A percentile compares a stretch with the other conserved stretches of the same genome.
These are phyloP conservation scores for Tetrahymena elliotti DNA, from an alignment of 73 alveolate genomes.

Conservation along the genomic window DNA sequence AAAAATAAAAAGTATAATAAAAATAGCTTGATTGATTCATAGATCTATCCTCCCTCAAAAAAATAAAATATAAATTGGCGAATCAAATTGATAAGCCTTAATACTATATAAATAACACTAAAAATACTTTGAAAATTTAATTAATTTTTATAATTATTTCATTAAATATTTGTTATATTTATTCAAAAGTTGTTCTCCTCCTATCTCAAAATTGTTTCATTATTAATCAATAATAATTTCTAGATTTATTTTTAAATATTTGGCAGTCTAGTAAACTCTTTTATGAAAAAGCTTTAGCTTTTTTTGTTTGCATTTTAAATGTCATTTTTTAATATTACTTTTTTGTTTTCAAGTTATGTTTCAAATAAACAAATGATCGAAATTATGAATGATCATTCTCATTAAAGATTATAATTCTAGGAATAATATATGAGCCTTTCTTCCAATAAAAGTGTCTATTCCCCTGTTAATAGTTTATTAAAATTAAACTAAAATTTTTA, in stretches of 20 bases:
- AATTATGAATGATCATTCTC: constrained; percentile 21
- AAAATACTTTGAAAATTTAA: neutral
- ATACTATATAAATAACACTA: neutral
- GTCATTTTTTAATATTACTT: no score
- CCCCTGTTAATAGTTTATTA: constrained; percentile 1
- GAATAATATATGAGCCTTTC: constrained; percentile 37
- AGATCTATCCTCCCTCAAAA: neutral
- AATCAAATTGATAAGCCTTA: neutral
- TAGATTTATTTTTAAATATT: no score
- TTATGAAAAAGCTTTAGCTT: no score
- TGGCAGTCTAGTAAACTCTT: no score
- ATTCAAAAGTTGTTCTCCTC: neutral
- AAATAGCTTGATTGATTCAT: neutral
- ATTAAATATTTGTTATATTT: no score
- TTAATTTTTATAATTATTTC: neutral
- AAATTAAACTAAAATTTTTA: neutral
- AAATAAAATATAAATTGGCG: neutral
- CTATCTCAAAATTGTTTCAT: neutral
- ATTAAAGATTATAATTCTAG: constrained; percentile 25
- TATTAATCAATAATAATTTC: no score
- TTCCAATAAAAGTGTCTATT: constrained; percentile 35
- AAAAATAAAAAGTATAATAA: neutral
- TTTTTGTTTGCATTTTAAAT: neutral
- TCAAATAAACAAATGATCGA: constrained; percentile 31
- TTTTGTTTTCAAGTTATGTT: no score